A percentile compares a stretch with the other conserved stretches of the same genome.
Evolutionary conservation across 1,284 basidiomycete species (phyloP).

Genomic region (Apiotrichum porosum): DNA sequence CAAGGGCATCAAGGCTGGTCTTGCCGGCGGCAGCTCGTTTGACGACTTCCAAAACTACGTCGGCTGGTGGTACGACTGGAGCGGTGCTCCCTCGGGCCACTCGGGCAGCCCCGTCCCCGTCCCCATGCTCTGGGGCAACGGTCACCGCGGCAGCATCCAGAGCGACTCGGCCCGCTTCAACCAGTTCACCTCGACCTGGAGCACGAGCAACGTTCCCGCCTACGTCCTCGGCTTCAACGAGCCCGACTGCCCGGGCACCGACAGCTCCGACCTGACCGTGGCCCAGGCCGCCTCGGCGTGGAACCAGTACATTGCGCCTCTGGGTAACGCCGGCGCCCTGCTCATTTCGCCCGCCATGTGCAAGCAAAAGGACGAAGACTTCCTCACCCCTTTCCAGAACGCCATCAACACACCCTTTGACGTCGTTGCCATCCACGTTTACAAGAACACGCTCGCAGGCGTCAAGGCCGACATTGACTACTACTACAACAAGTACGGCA

Average conservation of each 20-base stretch:
- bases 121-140: slow-evolving; percentile 48
- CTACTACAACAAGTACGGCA: slow-evolving; percentile 44
- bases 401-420: slow-evolving; percentile 29
- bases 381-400: slow-evolving; percentile 35
- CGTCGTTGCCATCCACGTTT: slow-evolving; percentile 45
- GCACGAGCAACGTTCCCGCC: slow-evolving; percentile 7
- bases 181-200: slow-evolving; percentile 19
- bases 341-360: slow-evolving; percentile 46
- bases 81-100: not conserved
- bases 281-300: slow-evolving; percentile 30
- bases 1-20: slow-evolving; percentile 45
- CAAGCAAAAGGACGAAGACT: slow-evolving; percentile 42
- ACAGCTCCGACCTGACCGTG: slow-evolving; percentile 12
- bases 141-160: slow-evolving; percentile 24
- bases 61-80: slow-evolving; percentile 45
- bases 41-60: slow-evolving; percentile 27
- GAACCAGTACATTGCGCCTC: slow-evolving; percentile 41
- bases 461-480: slow-evolving; percentile 40
- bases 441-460: slow-evolving; percentile 45
- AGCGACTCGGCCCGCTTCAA: slow-evolving; percentile 35
- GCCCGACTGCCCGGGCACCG: slow-evolving; percentile 41
- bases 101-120: slow-evolving; percentile 26
- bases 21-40: slow-evolving; percentile 35
- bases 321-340: slow-evolving; percentile 31
- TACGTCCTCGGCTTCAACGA: slow-evolving; percentile 48